Evolutionary conservation across 495 filamentous ascomycete genomes (phyloP), one percentile per base, ranked within the genome.

Genomic region (Aspergillus carlsbadensis): DNA sequence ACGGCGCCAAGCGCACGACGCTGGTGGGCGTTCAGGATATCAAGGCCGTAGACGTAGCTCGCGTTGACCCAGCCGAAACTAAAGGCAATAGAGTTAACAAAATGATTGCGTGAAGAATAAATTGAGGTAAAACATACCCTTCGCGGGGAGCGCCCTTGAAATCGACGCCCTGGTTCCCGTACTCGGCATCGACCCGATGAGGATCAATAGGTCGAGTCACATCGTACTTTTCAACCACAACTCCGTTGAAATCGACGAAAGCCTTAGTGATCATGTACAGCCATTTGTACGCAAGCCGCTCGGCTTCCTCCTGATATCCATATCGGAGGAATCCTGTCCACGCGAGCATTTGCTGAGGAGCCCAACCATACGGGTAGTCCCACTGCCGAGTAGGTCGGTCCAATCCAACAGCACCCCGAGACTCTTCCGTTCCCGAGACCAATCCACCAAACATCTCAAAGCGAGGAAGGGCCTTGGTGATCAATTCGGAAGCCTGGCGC

Each of bases 31-130:
- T 87, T 91, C 44, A 96, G 75, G 58, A 96, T 84, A 37, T 90
- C 85, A 34, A 97, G 75, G 43, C 93, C 94, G 65, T 91, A 90
- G 42, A 97, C 86, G 66, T 92, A 98, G 65, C 91, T 96, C 56
- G 92, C 94, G 64, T 98, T 98, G 64, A 96, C 95, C 94, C 94
- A 98, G 18, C 93, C 94, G 65, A 98, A 98, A 36, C 94, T 98
- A 60, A 24, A 61, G 39, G 21, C 20, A 22, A 52, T 56, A 58
- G 76, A 65, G 58, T 52, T 29, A 44, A 50, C 45, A 15, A 31
- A 44, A 13, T 31, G 47, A 21, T 14, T 17, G 7, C 35, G 17
- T 22, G 53, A 1, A 46, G 50, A 33, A 3, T 48, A 42, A 39
- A 50, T 17, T 8, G 56, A 3, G 17, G 36, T 58, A 36, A 20